Base-by-base conservation (phyloP, 1,284 basidiomycete species). In the Ustilago xerochloae region DNA sequence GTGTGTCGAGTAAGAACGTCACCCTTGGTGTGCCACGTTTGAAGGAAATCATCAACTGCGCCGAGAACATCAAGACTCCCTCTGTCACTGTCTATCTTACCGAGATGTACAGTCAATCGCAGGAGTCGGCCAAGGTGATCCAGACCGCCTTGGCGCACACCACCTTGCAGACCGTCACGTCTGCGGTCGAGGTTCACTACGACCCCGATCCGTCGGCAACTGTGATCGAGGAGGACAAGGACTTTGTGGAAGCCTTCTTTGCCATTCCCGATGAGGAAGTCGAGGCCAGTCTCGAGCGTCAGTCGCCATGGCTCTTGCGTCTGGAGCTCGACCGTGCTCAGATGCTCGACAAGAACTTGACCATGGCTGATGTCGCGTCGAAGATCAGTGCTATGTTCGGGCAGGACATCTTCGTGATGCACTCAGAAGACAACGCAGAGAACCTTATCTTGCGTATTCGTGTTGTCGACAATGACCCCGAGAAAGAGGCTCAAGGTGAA, bases 211-310 rank as follows among this genome's bases (percentile, higher is more conserved):
- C 94, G 24, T 90, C 89, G 18, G 90, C 91, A 0, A 99, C 97
- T 10, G 91, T 95, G 82, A 97, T 99, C 84, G 94, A 97, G 77
- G 96, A 98, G 81, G 97, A 99, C 86, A 87, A 89, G 50, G 90
- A 96, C 55, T 99, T 99, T 83, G 96, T 99, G 56, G 94, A 98
- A 81, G 94, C 95, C 0, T 98, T 98, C 92, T 99, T 99, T 84
- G 95, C 95, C 60, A 98, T 99, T 85, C 96, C 96, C 9, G 97
- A 99, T 82, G 94, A 97, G 82, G 93, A 97, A 63, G 92, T 97
- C 66, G 93, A 97, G 84, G 89, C 90, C 12, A 95, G 96, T 80
- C 87, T 97, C 1, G 92, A 95, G 78, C 88, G 93, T 0, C 93
- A 96, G 84, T 99, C 96, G 2, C 94, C 96, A 0, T 99, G 97